A percentile compares a stretch with the other conserved stretches of the same genome.
Conservation (phyloP, 1,139 yeast genomes). For the Torulaspora globosa region DNA sequence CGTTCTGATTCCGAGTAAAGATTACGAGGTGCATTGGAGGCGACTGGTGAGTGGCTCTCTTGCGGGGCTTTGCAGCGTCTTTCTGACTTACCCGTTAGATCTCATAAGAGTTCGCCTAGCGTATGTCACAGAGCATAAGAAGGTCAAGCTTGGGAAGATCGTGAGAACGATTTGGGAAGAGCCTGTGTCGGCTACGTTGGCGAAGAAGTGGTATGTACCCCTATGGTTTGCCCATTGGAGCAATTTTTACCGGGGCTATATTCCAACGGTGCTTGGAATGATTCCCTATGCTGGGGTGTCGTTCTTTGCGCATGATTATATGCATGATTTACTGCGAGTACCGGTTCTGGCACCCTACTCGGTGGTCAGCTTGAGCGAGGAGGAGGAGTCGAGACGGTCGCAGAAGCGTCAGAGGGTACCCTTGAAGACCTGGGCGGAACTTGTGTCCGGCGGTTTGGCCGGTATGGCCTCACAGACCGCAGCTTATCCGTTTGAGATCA, state of each 20-base stretch:
- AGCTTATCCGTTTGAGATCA: slow-evolving; percentile 93
- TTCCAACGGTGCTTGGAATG: slow-evolving; percentile 94
- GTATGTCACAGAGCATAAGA: slow-evolving; percentile 61
- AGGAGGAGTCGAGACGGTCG: slow-evolving; percentile 20
- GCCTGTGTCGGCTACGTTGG: slow-evolving; percentile 43
- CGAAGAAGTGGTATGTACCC: slow-evolving; percentile 34
- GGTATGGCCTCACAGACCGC: slow-evolving; percentile 96
- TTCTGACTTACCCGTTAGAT: slow-evolving; percentile 89
- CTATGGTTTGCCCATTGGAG: slow-evolving; percentile 40
- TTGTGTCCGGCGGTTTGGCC: slow-evolving; percentile 89
- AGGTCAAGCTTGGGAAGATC: slow-evolving; percentile 55
- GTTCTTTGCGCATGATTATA: slow-evolving; percentile 85
- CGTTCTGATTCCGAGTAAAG: slow-evolving; percentile 66
- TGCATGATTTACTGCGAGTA: slow-evolving; percentile 80
- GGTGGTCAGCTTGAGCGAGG: slow-evolving; percentile 38
- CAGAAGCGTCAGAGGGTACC: slow-evolving; percentile 47
- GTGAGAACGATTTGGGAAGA: slow-evolving; percentile 57
- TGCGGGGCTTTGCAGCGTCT: slow-evolving; percentile 82
- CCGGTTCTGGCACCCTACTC: slow-evolving; percentile 52
- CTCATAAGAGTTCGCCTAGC: slow-evolving; percentile 88
- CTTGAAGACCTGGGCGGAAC: slow-evolving; percentile 83
- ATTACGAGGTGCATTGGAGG: slow-evolving; percentile 73
- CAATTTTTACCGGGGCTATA: slow-evolving; percentile 90
- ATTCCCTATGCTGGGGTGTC: slow-evolving; percentile 97
- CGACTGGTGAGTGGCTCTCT: slow-evolving; percentile 86